Evolutionary conservation across 225 moss, liverwort and hornwort species (phyloP).

Genomic region (Pseudisothecium myosuroides): DNA sequence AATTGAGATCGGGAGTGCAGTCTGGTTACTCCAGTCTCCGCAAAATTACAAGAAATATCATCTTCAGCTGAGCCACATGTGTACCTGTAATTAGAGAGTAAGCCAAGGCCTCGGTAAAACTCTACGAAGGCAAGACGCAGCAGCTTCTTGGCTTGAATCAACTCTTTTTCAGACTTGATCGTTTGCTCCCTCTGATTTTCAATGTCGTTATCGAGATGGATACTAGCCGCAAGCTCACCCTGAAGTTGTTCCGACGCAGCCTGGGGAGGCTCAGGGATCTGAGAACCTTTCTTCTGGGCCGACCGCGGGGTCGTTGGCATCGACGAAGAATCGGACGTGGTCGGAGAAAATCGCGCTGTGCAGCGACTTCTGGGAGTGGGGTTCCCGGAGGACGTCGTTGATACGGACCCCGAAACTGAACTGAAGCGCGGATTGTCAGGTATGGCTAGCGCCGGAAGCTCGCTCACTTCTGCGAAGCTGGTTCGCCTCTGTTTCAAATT

Average conservation of each 20-base stretch:
- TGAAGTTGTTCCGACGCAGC: not conserved
- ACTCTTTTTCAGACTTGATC: constrained; percentile 2
- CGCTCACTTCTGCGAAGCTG: not conserved
- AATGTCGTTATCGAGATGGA: not conserved
- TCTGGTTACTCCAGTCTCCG: not conserved
- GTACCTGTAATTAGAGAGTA: constrained; percentile 55
- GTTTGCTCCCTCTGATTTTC: not conserved
- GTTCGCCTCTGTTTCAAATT: not conserved
- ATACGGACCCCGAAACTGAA: not conserved
- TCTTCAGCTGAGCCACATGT: not conserved
- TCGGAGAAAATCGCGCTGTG: not conserved
- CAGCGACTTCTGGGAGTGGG: not conserved
- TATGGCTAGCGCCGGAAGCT: not conserved
- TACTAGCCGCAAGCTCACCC: not conserved
- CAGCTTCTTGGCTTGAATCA: constrained; percentile 39
- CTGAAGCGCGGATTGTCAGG: not conserved
- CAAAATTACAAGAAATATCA: not conserved
- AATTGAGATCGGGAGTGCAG: not conserved
- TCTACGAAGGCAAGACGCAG: constrained; percentile 49
- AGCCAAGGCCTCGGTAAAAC: constrained; percentile 51
- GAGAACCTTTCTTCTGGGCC: not conserved
- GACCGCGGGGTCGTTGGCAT: not conserved
- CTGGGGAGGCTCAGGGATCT: not conserved
- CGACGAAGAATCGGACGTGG: not conserved
- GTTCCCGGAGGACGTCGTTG: not conserved